Evolutionary conservation across 2,329 filamentous ascomycete species (phyloP).

Genomic region (Penicillium brevicompactum): DNA sequence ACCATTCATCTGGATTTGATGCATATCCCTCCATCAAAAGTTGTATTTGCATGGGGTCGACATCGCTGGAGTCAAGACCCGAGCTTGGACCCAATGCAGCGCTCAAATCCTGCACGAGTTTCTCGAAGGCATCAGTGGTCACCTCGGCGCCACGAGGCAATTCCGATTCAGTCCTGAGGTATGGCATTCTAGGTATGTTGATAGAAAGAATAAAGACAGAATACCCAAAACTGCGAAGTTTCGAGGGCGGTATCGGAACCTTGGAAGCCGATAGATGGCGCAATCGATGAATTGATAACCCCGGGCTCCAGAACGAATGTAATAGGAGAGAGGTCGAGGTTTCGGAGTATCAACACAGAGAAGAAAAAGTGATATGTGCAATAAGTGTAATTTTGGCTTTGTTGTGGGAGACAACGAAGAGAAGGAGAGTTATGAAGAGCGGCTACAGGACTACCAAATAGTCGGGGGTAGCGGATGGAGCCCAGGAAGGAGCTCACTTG

Average conservation of each 20-base stretch:
- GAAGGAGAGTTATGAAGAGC: too few relatives aligned
- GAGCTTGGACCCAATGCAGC: constrained; percentile 75
- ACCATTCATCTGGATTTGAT: constrained; percentile 71
- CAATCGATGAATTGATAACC: not conserved
- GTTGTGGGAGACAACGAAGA: too few relatives aligned
- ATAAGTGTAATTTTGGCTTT: too few relatives aligned
- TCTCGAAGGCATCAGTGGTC: constrained; percentile 57
- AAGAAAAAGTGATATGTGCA: too few relatives aligned
- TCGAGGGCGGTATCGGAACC: constrained; percentile 5
- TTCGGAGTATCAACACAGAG: too few relatives aligned
- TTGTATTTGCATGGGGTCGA: constrained; percentile 72
- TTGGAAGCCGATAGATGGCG: constrained; percentile 4
- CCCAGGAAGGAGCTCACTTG: too few relatives aligned
- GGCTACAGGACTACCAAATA: too few relatives aligned
- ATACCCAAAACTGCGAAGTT: not conserved
- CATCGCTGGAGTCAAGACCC: constrained; percentile 78
- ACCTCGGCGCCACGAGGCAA: constrained; percentile 11
- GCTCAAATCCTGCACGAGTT: constrained; percentile 73
- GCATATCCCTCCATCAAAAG: constrained; percentile 73
- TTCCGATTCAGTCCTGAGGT: constrained; percentile 27
- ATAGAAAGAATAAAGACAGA: not conserved
- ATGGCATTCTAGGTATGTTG: constrained; percentile 33
- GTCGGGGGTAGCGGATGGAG: too few relatives aligned
- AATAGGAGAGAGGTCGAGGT: too few relatives aligned
- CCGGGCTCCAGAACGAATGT: too few relatives aligned